phyloP scores from a whole-genome alignment of 1,284 basidiomycete genomes.

The Apiotrichum akiyoshidainum region DNA sequence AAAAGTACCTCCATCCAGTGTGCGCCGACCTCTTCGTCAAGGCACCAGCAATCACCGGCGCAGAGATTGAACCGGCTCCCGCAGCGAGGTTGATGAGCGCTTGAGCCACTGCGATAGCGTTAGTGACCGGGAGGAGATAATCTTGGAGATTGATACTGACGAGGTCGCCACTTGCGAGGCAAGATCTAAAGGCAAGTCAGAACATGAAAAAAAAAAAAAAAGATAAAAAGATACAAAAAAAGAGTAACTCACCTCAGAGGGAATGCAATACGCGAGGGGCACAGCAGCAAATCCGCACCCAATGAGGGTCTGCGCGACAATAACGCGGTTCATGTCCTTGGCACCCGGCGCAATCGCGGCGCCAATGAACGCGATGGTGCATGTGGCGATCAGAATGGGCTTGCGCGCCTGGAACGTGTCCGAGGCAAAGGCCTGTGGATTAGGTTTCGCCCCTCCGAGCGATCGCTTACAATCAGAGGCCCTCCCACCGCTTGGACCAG shows the following conservation, averaged over 20 bases:
- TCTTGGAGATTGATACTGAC: too few relatives aligned
- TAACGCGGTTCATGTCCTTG: conserved; percentile 14
- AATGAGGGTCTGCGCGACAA: conserved; percentile 13
- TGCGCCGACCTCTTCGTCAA: neutral
- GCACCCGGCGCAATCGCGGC: conserved; percentile 13
- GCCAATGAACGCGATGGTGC: conserved; percentile 12
- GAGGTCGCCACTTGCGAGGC: conserved; percentile 9
- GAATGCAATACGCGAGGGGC: conserved; percentile 12
- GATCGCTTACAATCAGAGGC: conserved; percentile 4
- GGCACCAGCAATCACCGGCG: conserved; percentile 2
- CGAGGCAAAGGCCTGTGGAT: conserved; percentile 9
- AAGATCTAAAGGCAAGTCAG: conserved; percentile 4
- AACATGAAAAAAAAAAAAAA: neutral
- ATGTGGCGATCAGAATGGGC: conserved; percentile 3
- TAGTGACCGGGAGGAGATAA: neutral
- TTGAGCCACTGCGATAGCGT: neutral
- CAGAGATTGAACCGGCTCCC: neutral
- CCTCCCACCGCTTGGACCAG: conserved; percentile 11
- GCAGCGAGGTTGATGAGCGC: conserved; percentile 11
- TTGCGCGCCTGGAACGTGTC: conserved; percentile 19
- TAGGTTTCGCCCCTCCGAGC: neutral
- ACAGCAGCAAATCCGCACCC: conserved; percentile 14
- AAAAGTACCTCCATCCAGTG: conserved; percentile 14
- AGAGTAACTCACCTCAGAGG: conserved; percentile 12
- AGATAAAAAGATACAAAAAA: too few relatives aligned